Base-by-base conservation (phyloP, 352 stramenopile genomes). In the Phytophthora europaea region DNA sequence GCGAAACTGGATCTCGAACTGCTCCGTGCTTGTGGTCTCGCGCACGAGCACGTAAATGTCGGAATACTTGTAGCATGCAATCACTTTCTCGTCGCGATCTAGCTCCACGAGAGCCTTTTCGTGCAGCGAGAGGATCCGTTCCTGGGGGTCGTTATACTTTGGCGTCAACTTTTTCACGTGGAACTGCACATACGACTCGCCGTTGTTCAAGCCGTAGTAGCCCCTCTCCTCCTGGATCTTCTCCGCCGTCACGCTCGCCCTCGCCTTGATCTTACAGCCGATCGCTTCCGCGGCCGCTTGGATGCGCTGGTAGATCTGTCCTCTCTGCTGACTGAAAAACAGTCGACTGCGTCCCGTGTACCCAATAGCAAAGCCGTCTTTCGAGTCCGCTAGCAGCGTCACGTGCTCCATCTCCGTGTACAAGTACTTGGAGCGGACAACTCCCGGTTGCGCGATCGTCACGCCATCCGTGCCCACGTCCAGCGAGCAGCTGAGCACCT, bases 391-490 rank as follows among this genome's bases (percentile, higher is more conserved):
- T 7, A 93, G 61, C 20, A 80, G 28, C 36, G 88, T 84, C 23
- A 95, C 45, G 63, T 96, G 84, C 62, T 91, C 80, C 82, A 96
- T 94, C 56, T 94, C 87, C 4, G 91, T 86, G 65, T 90, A 96
- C 31, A 92, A 56, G 56, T 94, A 95, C 66, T 84, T 90, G 45
- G 87, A 93, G n/a, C 88, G 83, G n/a, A 81, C 61, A 0, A 74
- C 73, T 3, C 85, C 82, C 0, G 66, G 33, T 6, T 82, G 72
- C 22, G 67, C 67, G 52, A 89, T 82, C 1, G 77, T 78, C 8
- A 96, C 52, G 18, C 83, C 80, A 56, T 95, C 88, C 61, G 83
- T 81, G 3, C 78, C 83, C 7, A 96, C 70, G 20, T 91, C 77
- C n/a, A 96, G 23, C 34, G 71, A 47, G 28, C 88, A 93, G 56